These are phyloP conservation scores for Xylaria sp. DNA, from an alignment of 2,329 filamentous ascomycete genomes.

Conservation along the genomic window DNA sequence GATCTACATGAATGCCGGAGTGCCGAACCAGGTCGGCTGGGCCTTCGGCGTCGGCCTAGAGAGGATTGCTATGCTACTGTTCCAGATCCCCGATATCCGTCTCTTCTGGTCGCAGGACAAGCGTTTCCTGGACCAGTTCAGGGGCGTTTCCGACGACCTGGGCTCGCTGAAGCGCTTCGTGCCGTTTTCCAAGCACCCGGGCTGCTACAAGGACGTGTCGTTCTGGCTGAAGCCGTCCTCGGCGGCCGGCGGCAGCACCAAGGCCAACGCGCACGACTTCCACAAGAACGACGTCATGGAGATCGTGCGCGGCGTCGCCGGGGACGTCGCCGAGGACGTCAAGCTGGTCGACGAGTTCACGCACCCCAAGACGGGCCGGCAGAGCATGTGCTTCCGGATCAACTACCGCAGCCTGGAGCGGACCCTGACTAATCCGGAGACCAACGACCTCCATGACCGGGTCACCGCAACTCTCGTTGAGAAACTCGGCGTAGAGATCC, in stretches of 20 bases:
- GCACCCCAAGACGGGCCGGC: constrained; percentile 81
- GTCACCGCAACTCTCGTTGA: constrained; percentile 68
- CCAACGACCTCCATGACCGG: constrained; percentile 72
- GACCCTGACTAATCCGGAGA: constrained; percentile 83
- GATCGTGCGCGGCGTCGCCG: constrained; percentile 79
- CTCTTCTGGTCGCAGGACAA: constrained; percentile 91
- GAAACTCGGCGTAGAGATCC: constrained; percentile 77
- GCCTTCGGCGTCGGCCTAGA: constrained; percentile 95
- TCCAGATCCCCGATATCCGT: constrained; percentile 93
- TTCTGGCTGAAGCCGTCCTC: constrained; percentile 75
- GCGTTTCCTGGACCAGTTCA: constrained; percentile 87
- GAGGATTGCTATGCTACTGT: constrained; percentile 95
- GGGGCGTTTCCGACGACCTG: constrained; percentile 57
- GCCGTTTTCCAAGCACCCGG: constrained; percentile 89
- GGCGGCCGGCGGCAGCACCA: constrained; percentile 50
- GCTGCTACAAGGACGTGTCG: constrained; percentile 87
- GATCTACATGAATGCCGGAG: constrained; percentile 75
- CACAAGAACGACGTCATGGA: constrained; percentile 99
- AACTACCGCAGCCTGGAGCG: constrained; percentile 92
- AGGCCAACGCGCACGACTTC: constrained; percentile 55
- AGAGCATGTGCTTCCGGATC: constrained; percentile 88
- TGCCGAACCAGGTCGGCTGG: constrained; percentile 81
- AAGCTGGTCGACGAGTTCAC: constrained; percentile 81
- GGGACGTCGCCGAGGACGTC: constrained; percentile 87
- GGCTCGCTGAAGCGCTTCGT: constrained; percentile 65